Percentiles rank a stretch among this genome's conserved stretches.
Evolutionary conservation across 257 asterid genomes (phyloP).

Genomic region (Solanum raphanifolium): DNA sequence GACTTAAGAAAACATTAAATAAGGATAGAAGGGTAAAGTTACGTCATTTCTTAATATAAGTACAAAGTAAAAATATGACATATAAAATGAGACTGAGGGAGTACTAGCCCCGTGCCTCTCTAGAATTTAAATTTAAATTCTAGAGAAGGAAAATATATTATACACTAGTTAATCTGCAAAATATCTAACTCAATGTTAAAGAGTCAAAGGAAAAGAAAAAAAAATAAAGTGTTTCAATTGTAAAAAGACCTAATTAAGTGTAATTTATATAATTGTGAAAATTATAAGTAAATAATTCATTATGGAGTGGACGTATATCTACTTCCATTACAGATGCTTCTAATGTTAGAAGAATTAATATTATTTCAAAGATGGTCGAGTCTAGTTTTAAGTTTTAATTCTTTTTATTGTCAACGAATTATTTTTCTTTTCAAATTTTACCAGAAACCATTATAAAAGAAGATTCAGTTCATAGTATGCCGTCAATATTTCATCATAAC

Average conservation of each 20-base stretch:
- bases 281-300: not conserved
- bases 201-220: not conserved
- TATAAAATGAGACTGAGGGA: too few relatives aligned
- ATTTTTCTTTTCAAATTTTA: not conserved
- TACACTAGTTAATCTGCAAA: not conserved
- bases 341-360: not conserved
- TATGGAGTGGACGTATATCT: constrained; percentile 17
- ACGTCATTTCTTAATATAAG: too few relatives aligned
- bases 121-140: not conserved
- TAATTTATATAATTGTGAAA: not conserved
- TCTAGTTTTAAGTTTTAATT: not conserved
- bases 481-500: not conserved
- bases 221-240: constrained; percentile 9
- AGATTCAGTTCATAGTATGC: not conserved
- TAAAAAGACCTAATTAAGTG: constrained; percentile 21
- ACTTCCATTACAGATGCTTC: constrained; percentile 20
- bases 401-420: not conserved
- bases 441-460: not conserved
- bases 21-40: too few relatives aligned
- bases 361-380: not conserved
- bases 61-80: too few relatives aligned
- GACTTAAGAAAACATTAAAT: too few relatives aligned
- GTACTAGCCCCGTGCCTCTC: not conserved
- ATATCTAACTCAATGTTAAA: not conserved
- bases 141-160: not conserved